Base-by-base conservation (phyloP, 2,329 filamentous ascomycete species). In the Phaeosphaeriaceae sp. region DNA sequence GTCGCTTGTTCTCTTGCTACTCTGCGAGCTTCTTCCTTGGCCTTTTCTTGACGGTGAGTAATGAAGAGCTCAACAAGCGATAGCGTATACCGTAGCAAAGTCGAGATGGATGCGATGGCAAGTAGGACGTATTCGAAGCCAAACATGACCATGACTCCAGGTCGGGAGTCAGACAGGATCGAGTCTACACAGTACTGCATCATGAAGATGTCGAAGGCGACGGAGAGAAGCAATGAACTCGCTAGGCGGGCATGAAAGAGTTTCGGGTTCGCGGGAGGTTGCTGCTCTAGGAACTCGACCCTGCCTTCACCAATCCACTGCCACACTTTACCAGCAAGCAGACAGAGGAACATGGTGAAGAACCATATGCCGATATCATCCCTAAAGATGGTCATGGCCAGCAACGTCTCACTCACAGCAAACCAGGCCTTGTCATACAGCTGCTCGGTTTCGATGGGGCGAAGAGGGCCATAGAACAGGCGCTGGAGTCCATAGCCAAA, bases 81-180 rank as follows among this genome's bases (percentile, higher is more conserved):
- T 42, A 97, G 82, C 16, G 83, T 73, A 73, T 99, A 99, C 51
- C 92, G 86, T 46, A 86, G 79, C 2, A 84, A 82, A 0, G 92
- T 96, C 39, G 93, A 92, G 43, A 86, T 79, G 1, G 93, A 96
- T 42, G 87, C 87, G 8, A 95, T 87, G 2, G 86, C 82, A 52
- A 97, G 77, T 35, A 99, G 87, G 30, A 93, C 92, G 68, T 97
- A 97, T 73, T 99, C 94, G 64, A 99, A 99, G 5, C 95, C 86
- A 67, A 99, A 99, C 92, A 99, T 97, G 56, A 99, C 92, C 92
- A 97, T 99, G 89, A 99, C 97, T 50, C 95, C 94, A 0, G 93
- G 92, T n/a, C 89, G 83, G 2, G 93, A 90, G 69, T 95, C 87
- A 49, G 89, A 86, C 41, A 97, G 86, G 26, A 97, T 92, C 0